These are phyloP conservation scores for Beauveria asiatica DNA, from an alignment of 2,329 filamentous ascomycete genomes.

Conservation along the genomic window DNA sequence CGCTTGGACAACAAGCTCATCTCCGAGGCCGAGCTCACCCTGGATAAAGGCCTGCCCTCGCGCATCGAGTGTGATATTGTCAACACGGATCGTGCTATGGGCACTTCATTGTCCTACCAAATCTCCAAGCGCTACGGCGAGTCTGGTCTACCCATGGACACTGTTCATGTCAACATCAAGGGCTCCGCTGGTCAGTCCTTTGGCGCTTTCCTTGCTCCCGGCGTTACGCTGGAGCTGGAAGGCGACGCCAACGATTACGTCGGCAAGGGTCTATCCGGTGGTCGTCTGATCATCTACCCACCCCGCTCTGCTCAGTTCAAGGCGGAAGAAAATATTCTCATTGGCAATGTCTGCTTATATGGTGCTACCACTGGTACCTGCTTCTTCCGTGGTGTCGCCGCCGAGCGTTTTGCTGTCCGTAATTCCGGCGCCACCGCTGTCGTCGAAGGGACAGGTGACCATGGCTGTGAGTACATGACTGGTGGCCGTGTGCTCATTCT, in stretches of 20 bases:
- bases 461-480: conserved; percentile 98
- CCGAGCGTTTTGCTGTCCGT: conserved; percentile 91
- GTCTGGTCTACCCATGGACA: conserved; percentile 80
- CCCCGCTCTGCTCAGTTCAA: conserved; percentile 86
- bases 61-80: conserved; percentile 93
- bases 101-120: conserved; percentile 90
- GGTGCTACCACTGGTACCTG: conserved; percentile 84
- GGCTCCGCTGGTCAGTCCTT: conserved; percentile 96
- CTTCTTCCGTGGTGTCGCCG: conserved; percentile 95
- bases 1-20: conserved; percentile 96
- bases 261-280: conserved; percentile 89
- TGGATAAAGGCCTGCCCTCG: conserved; percentile 89
- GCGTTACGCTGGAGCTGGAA: conserved; percentile 90
- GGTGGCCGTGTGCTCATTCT: conserved; percentile 84
- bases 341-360: conserved; percentile 92
- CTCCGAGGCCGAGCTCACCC: conserved; percentile 84
- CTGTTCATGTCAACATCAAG: conserved; percentile 92
- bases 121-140: conserved; percentile 90
- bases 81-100: conserved; percentile 91
- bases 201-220: conserved; percentile 85
- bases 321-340: conserved; percentile 88
- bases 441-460: conserved; percentile 91
- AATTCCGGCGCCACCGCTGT: conserved; percentile 96
- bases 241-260: conserved; percentile 96
- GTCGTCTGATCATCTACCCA: conserved; percentile 87